Conservation (phyloP, 495 filamentous ascomycete genomes). For the Geopyxis carbonaria region DNA sequence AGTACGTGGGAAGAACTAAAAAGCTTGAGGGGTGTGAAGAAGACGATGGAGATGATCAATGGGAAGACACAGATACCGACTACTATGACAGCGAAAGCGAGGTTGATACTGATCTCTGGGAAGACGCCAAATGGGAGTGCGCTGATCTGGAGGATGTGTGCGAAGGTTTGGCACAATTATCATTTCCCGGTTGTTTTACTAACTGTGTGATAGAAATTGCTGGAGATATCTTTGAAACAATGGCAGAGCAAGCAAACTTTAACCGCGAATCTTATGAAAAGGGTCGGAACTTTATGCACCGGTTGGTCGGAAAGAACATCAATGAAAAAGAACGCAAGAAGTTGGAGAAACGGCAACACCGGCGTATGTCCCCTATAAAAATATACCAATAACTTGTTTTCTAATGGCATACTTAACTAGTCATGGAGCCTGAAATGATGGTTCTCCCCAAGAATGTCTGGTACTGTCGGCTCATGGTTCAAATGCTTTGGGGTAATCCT, state of each 20-base stretch:
- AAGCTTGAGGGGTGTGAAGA: too few relatives aligned
- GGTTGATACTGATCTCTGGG: too few relatives aligned
- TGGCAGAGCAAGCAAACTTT: neutral
- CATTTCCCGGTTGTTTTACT: too few relatives aligned
- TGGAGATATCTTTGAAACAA: neutral
- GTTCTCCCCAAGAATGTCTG: neutral
- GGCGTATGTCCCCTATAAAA: too few relatives aligned
- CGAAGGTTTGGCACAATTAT: too few relatives aligned
- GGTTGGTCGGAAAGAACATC: neutral
- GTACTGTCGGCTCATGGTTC: neutral
- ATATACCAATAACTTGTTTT: too few relatives aligned
- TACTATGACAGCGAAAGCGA: neutral
- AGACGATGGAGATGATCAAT: conserved; percentile 7
- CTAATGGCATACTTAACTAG: too few relatives aligned
- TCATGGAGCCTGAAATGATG: neutral
- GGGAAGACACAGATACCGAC: conserved; percentile 11
- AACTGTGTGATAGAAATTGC: neutral
- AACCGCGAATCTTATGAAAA: neutral
- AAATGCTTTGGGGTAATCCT: neutral
- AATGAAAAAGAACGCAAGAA: too few relatives aligned
- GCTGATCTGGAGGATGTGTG: neutral
- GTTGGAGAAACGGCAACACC: too few relatives aligned
- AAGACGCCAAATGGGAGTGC: neutral
- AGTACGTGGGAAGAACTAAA: too few relatives aligned
- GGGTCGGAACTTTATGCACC: neutral